A percentile compares a stretch with the other conserved stretches of the same genome.
phyloP scores from a whole-genome alignment of 805 yeast genomes.

The Candida xiaguanensis region DNA sequence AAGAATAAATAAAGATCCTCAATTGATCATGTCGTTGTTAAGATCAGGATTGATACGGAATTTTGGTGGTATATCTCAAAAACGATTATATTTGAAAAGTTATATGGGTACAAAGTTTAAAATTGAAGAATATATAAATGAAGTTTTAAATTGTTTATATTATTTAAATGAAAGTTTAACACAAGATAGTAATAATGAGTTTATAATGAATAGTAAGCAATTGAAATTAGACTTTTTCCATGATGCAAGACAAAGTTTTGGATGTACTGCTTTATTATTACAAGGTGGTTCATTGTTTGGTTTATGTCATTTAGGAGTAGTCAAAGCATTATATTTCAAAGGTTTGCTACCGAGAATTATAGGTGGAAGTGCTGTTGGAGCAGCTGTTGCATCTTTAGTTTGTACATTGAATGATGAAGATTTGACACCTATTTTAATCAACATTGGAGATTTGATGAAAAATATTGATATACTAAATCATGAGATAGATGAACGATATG shows the following conservation, averaged over 20 bases:
- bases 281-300: conserved; percentile 98
- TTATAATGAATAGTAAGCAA: conserved; percentile 48
- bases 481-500: conserved; percentile 56
- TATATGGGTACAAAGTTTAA: conserved; percentile 84
- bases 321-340: conserved; percentile 72
- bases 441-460: conserved; percentile 39
- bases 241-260: conserved; percentile 82
- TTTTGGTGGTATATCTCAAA: conserved; percentile 85
- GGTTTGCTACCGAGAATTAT: conserved; percentile 79
- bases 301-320: conserved; percentile 88
- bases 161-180: conserved; percentile 48
- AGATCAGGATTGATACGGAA: conserved; percentile 84
- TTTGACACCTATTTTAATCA: conserved; percentile 43
- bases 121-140: conserved; percentile 82
- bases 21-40: conserved; percentile 58
- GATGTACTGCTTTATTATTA: conserved; percentile 82
- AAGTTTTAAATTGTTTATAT: conserved; percentile 65
- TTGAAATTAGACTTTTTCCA: conserved; percentile 72
- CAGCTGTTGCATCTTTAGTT: conserved; percentile 82
- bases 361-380: conserved; percentile 92
- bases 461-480: conserved; percentile 46
- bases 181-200: conserved; percentile 26
- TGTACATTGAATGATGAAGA: conserved; percentile 72
- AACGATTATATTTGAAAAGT: conserved; percentile 72
- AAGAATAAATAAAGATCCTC: conserved; percentile 53